Percentiles rank a stretch among this genome's conserved stretches.
phyloP scores from a whole-genome alignment of 768 basidiomycete species.

The Russula sp. region DNA sequence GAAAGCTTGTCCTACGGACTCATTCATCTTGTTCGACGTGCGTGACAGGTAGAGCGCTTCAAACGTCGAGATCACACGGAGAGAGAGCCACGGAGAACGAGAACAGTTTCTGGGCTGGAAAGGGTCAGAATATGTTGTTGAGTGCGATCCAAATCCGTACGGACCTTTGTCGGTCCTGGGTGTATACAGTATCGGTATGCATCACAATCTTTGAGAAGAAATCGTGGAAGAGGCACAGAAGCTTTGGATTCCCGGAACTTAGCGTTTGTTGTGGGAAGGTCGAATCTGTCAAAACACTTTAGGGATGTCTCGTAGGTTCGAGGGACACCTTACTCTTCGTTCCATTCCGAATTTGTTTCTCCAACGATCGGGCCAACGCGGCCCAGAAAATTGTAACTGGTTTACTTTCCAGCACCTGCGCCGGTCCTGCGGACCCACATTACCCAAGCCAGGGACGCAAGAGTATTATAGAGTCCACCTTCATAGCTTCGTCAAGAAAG shows the following conservation, averaged over 20 bases:
- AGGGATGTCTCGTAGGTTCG: neutral
- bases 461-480: constrained; percentile 40
- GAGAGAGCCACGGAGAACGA: constrained; percentile 38
- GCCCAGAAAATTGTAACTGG: constrained; percentile 68
- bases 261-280: constrained; percentile 88
- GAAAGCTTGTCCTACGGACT: constrained; percentile 72
- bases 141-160: neutral
- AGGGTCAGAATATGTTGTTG: neutral
- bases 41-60: constrained; percentile 87
- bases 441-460: neutral
- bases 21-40: constrained; percentile 77
- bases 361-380: constrained; percentile 69
- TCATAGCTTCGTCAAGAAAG: constrained; percentile 92
- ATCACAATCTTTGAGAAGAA: constrained; percentile 95
- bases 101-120: constrained; percentile 80
- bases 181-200: constrained; percentile 2
- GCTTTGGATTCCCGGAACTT: constrained; percentile 75
- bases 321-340: constrained; percentile 52
- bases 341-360: constrained; percentile 74
- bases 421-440: constrained; percentile 1
- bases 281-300: constrained; percentile 48
- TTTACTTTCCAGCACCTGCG: constrained; percentile 64
- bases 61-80: constrained; percentile 77
- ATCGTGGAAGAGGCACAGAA: constrained; percentile 90
- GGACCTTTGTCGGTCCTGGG: constrained; percentile 42